Evolutionary conservation across 2,329 filamentous ascomycete genomes (phyloP).

Genomic region (Helotiales sp.): DNA sequence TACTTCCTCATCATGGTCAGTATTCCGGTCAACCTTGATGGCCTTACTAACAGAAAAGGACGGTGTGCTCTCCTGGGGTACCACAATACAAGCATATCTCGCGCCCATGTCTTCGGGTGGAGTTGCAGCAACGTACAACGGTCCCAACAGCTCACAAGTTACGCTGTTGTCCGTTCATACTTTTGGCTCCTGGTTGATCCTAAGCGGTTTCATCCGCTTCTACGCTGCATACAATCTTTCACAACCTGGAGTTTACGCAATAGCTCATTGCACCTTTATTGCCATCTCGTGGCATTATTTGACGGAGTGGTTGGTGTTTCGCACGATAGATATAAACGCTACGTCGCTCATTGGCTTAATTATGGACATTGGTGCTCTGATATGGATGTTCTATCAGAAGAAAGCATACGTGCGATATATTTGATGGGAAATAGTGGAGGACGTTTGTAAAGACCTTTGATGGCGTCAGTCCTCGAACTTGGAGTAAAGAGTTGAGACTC

Average conservation of each 20-base stretch:
- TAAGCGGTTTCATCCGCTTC: conserved; percentile 57
- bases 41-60: not conserved
- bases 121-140: conserved; percentile 52
- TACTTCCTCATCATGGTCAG: not conserved
- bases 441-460: not conserved
- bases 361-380: conserved; percentile 44
- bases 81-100: not conserved
- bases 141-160: conserved; percentile 58
- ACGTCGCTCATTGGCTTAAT: conserved; percentile 56
- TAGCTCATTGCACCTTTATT: conserved; percentile 60
- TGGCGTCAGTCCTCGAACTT: too few species aligned
- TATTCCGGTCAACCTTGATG: not conserved
- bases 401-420: not conserved
- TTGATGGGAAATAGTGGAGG: not conserved
- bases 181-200: conserved; percentile 69
- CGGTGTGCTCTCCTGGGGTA: not conserved
- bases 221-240: conserved; percentile 67
- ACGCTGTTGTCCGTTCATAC: conserved; percentile 72
- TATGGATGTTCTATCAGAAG: conserved; percentile 67
- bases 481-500: too few species aligned
- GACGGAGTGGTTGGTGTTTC: conserved; percentile 76
- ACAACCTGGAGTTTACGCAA: conserved; percentile 56
- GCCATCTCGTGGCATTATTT: conserved; percentile 57
- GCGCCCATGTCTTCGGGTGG: not conserved
- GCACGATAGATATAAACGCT: conserved; percentile 63